These are phyloP conservation scores for Aspergillus neotritici DNA, from an alignment of 2,329 filamentous ascomycete genomes.

Conservation along the genomic window DNA sequence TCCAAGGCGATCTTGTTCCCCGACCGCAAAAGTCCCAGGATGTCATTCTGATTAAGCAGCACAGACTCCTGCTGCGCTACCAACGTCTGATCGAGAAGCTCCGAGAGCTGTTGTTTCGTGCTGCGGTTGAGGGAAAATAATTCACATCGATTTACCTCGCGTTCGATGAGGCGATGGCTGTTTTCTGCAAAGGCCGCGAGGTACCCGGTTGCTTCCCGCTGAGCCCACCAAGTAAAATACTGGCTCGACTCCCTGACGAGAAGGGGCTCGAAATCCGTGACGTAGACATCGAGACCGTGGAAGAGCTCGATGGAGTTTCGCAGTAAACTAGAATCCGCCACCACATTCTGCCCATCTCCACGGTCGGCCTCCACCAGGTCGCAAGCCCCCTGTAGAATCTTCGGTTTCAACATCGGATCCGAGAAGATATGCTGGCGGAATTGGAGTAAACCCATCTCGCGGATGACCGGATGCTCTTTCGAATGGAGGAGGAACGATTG, in stretches of 20 bases:
- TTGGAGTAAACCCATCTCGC: constrained; percentile 70
- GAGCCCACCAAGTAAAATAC: constrained; percentile 67
- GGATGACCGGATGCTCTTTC: constrained; percentile 64
- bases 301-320: constrained; percentile 74
- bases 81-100: constrained; percentile 65
- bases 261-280: constrained; percentile 68
- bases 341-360: constrained; percentile 42
- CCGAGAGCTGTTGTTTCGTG: constrained; percentile 71
- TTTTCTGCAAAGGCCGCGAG: constrained; percentile 71
- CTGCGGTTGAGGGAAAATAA: constrained; percentile 74
- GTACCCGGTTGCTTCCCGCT: constrained; percentile 56
- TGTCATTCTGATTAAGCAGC: constrained; percentile 59
- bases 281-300: constrained; percentile 77
- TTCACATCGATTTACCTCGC: constrained; percentile 72
- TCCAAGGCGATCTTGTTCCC: constrained; percentile 65
- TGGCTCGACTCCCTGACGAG: constrained; percentile 63
- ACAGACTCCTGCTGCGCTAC: constrained; percentile 63
- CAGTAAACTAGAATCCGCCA: constrained; percentile 62
- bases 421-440: constrained; percentile 63
- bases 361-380: constrained; percentile 71
- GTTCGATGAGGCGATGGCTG: constrained; percentile 62
- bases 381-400: constrained; percentile 65
- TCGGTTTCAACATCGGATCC: constrained; percentile 47
- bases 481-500: constrained; percentile 77
- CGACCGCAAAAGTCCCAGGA: constrained; percentile 67